phyloP scores from a whole-genome alignment of 768 basidiomycete genomes.

The Mycena pura region DNA sequence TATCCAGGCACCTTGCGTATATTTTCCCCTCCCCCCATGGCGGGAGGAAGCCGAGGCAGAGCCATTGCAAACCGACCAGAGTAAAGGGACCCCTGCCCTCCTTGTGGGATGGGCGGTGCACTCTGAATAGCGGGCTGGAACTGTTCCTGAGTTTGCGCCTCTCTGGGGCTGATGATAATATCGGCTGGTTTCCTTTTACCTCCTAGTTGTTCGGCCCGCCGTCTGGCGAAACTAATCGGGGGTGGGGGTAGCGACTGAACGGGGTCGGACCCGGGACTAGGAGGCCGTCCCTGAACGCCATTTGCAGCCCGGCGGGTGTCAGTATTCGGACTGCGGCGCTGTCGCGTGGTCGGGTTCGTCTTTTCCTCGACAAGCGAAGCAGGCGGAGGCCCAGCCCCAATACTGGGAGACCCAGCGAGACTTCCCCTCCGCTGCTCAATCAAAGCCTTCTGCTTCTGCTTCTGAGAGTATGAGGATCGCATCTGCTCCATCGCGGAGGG shows the following conservation, averaged over 20 bases:
- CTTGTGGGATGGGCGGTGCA: slow-evolving; percentile 71
- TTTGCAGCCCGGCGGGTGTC: slow-evolving; percentile 37
- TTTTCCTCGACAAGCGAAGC: slow-evolving; percentile 30
- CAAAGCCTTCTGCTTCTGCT: slow-evolving; percentile 75
- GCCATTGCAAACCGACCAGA: slow-evolving; percentile 64
- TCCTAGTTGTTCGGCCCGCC: slow-evolving; percentile 71
- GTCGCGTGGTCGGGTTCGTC: slow-evolving; percentile 3
- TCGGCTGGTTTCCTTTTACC: slow-evolving; percentile 79
- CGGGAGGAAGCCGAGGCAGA: slow-evolving; percentile 67
- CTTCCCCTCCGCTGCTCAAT: slow-evolving; percentile 76
- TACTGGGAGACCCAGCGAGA: slow-evolving; percentile 49
- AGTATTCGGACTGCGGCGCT: slow-evolving; percentile 47
- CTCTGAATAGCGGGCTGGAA: slow-evolving; percentile 76
- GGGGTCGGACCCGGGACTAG: slow-evolving; percentile 33
- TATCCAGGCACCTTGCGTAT: slow-evolving; percentile 59
- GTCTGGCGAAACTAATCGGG: slow-evolving; percentile 79
- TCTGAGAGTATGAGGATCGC: slow-evolving; percentile 65
- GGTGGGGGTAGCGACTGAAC: slow-evolving; percentile 54
- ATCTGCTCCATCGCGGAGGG: slow-evolving; percentile 64
- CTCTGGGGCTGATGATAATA: slow-evolving; percentile 77
- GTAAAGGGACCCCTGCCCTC: slow-evolving; percentile 49
- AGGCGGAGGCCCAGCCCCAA: slow-evolving; percentile 35
- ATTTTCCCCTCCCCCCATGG: slow-evolving; percentile 50
- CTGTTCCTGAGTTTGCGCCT: slow-evolving; percentile 57
- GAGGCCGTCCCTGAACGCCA: slow-evolving; percentile 28